phyloP scores from a whole-genome alignment of 75 land plant species.

The Cunninghamia lanceolata region DNA sequence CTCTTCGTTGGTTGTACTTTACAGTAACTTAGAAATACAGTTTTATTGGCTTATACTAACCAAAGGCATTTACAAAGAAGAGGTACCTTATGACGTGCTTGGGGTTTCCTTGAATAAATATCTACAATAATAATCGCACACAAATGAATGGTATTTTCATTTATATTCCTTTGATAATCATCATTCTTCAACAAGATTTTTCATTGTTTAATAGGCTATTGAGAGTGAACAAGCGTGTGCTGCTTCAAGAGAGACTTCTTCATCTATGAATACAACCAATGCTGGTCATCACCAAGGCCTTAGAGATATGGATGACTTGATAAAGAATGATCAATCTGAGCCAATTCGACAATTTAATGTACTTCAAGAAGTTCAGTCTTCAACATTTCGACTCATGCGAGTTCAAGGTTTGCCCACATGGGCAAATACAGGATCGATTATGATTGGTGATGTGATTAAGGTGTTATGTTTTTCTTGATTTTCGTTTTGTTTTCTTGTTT shows the following conservation, averaged over 20 bases:
- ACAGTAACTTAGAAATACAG: background rate
- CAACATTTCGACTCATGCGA: conserved; percentile 61
- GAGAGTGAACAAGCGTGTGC: conserved; percentile 10
- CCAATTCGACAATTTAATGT: conserved; percentile 40
- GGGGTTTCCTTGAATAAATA: background rate
- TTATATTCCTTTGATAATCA: background rate
- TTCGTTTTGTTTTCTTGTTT: background rate
- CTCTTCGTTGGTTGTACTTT: background rate
- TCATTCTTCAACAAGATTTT: background rate
- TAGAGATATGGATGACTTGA: conserved; percentile 2
- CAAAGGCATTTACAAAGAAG: background rate
- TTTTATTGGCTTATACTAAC: background rate
- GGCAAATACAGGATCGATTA: conserved; percentile 79
- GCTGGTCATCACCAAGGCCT: background rate
- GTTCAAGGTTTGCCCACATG: conserved; percentile 79
- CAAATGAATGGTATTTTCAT: background rate
- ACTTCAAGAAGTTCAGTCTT: conserved; percentile 27
- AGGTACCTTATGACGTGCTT: background rate
- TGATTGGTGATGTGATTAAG: conserved; percentile 74
- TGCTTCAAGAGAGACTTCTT: background rate
- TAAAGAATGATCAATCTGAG: conserved; percentile 17
- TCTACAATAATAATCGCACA: background rate
- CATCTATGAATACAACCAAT: background rate
- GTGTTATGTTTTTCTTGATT: conserved; percentile 19
- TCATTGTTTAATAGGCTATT: conserved; percentile 9